These are phyloP conservation scores for Fraxinus sp. DNA, from an alignment of 305 asterid species.

Conservation along the genomic window DNA sequence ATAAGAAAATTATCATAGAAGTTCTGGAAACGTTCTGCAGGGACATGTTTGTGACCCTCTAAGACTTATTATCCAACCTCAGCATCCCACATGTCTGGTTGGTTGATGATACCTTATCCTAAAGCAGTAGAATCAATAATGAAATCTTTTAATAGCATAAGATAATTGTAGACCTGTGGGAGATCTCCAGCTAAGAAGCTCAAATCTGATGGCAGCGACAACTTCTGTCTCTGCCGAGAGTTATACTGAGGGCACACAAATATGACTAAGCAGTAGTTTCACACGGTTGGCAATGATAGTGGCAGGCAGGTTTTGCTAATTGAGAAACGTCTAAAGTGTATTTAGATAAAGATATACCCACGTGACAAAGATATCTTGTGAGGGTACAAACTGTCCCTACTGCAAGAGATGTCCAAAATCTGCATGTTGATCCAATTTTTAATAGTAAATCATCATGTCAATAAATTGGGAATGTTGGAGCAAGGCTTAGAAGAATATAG, in stretches of 20 bases:
- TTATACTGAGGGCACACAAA: neutral
- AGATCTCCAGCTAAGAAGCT: neutral
- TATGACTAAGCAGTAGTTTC: neutral
- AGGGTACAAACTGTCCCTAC: neutral
- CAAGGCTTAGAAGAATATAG: neutral
- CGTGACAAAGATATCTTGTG: neutral
- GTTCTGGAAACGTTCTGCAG: neutral
- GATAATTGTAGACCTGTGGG: neutral
- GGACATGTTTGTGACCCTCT: neutral
- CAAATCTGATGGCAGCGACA: neutral
- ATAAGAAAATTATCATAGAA: neutral
- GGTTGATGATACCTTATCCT: neutral
- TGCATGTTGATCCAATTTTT: neutral
- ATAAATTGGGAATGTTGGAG: neutral
- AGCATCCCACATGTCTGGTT: neutral
- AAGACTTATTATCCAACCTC: neutral
- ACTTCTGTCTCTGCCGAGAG: neutral
- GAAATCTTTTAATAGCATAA: neutral
- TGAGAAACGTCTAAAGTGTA: neutral
- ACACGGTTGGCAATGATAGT: neutral
- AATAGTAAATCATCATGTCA: neutral
- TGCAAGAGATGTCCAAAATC: neutral
- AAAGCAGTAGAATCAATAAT: neutral
- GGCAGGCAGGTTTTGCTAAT: neutral
- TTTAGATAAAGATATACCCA: neutral